phyloP scores from a whole-genome alignment of 2,329 filamentous ascomycete species.

The Pyricularia grisea region DNA sequence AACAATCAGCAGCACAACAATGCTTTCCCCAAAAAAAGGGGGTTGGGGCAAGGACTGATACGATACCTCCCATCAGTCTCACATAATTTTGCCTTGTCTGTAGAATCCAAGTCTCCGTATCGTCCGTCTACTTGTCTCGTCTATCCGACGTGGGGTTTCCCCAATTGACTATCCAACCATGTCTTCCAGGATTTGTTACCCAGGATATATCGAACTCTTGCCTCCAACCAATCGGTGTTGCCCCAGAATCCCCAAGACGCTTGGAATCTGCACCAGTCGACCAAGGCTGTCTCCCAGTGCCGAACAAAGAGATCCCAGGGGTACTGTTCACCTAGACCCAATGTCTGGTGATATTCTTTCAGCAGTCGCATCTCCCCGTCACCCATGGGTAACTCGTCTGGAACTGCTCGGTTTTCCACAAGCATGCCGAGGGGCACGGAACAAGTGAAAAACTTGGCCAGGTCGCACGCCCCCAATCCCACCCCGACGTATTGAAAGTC shows the following conservation, averaged over 20 bases:
- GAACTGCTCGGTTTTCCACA: conserved; percentile 8
- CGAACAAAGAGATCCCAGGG: conserved; percentile 41
- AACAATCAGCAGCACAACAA: not conserved
- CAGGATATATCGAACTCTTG: conserved; percentile 40
- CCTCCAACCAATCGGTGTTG: conserved; percentile 48
- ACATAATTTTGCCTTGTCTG: too few relatives aligned
- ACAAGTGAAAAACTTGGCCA: conserved; percentile 59
- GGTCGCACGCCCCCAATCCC: conserved; percentile 54
- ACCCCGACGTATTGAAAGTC: conserved; percentile 62
- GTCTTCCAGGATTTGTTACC: conserved; percentile 29
- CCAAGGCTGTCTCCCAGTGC: conserved; percentile 58
- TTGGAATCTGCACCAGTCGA: conserved; percentile 58
- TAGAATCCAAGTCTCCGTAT: not conserved
- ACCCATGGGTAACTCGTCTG: not conserved
- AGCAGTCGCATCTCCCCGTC: not conserved
- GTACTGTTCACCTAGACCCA: conserved; percentile 46
- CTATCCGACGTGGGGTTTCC: not conserved
- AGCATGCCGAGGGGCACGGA: conserved; percentile 50
- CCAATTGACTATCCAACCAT: conserved; percentile 2
- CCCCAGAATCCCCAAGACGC: conserved; percentile 55
- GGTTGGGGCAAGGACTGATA: not conserved
- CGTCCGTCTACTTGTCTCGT: not conserved
- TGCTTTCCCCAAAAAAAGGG: too few relatives aligned
- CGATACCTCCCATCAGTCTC: not conserved
- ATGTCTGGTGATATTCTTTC: conserved; percentile 14